Evolutionary conservation across 2,329 filamentous ascomycete species (phyloP), one percentile per base, ranked within the genome.

Genomic region (Stenocarpella maydis): DNA sequence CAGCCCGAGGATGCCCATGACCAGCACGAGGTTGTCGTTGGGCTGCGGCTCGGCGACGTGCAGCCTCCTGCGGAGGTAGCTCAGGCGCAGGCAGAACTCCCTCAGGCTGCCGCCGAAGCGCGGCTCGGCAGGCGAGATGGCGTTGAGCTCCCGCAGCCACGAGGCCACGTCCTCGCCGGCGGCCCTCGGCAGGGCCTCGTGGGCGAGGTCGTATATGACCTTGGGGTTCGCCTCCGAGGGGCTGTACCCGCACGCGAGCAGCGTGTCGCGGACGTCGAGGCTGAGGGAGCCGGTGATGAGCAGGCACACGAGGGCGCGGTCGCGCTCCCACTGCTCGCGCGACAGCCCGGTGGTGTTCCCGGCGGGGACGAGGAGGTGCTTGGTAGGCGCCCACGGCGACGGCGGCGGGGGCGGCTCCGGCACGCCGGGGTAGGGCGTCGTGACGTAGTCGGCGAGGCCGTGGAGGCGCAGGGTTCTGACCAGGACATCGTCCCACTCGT

Each of bases 401-500:
- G n/a, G n/a, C n/a, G 3, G 14, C 12, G 24, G 1, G 14, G 63
- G 9, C 5, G 69, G 69, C n/a, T 67, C 67, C 49, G 67, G 69
- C 19, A 67, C 61, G 54, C 67, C 67, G 3, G 66, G 67, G 24
- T 60, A 21, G 7, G 69, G 65, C n/a, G 37, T 26, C 12, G 58
- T 67, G 67, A 71, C 43, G 17, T 71, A 69, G 4, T 71, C 67
- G 3, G 54, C 63, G 10, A 71, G 67, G 0, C 69, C 61, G 63
- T 71, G 63, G 3, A 71, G 49, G 9, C 69, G 63, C 3, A 71
- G 54, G 5, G 67, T 67, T 10, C 69, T 68, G 31, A 63, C 58
- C 21, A 71, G 63, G 6, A 71, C 65, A 24, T 71, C 69, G 24
- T 71, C 67, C 69, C 69, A 71, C 50, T 71, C 69, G 28, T 71